A percentile compares a stretch with the other conserved stretches of the same genome.
phyloP scores from a whole-genome alignment of 179 eudicot species.

The Silene coronaria region DNA sequence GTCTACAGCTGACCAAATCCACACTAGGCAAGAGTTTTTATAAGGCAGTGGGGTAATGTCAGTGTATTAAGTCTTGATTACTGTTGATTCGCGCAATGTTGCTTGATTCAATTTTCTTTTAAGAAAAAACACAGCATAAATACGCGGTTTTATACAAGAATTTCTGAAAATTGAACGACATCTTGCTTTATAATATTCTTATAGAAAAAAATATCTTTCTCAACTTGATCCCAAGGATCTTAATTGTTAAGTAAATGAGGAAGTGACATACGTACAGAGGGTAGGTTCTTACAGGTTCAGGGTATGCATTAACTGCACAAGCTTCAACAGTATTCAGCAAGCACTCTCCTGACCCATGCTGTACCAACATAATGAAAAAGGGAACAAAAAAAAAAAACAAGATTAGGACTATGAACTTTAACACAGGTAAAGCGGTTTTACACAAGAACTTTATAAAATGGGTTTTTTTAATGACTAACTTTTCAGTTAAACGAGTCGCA shows the following conservation, averaged over 20 bases:
- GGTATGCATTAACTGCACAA: slow-evolving; percentile 62
- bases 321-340: slow-evolving; percentile 69
- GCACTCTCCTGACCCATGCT: slow-evolving; percentile 84
- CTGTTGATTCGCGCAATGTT: neutral
- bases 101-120: neutral
- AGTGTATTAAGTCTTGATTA: neutral
- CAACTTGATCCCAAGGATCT: neutral
- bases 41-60: too few species aligned
- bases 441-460: too few species aligned
- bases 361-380: neutral
- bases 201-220: neutral
- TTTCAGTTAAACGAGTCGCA: too few species aligned
- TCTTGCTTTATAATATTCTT: neutral
- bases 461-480: too few species aligned
- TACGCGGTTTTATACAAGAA: neutral
- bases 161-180: neutral
- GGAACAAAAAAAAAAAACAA: neutral
- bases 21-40: too few species aligned
- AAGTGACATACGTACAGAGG: neutral
- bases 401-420: neutral
- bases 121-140: neutral
- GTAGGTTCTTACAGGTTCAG: slow-evolving; percentile 52
- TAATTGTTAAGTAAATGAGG: neutral
- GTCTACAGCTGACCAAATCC: too few species aligned
- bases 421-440: too few species aligned